Conservation (phyloP, 257 asterid species). For the Ehretia macrophylla region DNA sequence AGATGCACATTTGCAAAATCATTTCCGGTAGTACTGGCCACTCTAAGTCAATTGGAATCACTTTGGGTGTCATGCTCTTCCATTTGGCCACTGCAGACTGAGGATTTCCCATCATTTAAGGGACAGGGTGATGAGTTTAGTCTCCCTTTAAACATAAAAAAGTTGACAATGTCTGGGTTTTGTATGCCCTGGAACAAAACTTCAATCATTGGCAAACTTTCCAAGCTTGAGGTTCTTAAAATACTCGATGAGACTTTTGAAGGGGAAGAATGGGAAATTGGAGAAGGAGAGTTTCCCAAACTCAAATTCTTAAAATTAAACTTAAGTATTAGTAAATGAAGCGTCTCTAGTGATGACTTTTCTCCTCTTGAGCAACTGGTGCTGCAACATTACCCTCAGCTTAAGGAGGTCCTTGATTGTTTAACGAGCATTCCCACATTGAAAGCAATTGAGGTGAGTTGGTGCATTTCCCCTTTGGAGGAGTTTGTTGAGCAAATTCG, state of each 20-base stretch:
- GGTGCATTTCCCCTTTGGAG: no score
- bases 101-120: no score
- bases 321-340: neutral
- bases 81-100: no score
- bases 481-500: no score
- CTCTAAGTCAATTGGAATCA: conserved; percentile 2
- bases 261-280: neutral
- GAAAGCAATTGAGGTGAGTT: no score
- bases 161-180: no score
- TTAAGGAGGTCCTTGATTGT: neutral
- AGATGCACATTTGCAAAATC: neutral
- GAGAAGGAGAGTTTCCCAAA: neutral
- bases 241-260: neutral
- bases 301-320: neutral
- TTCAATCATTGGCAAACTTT: neutral
- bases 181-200: neutral
- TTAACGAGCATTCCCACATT: no score
- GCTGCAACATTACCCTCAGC: neutral
- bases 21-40: neutral
- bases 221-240: neutral
- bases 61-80: no score
- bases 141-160: no score
- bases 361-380: neutral
- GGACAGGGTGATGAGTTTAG: neutral
- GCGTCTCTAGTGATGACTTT: neutral